These are phyloP conservation scores for Aspergillus phoenicis DNA, from an alignment of 2,329 filamentous ascomycete species.

Conservation along the genomic window DNA sequence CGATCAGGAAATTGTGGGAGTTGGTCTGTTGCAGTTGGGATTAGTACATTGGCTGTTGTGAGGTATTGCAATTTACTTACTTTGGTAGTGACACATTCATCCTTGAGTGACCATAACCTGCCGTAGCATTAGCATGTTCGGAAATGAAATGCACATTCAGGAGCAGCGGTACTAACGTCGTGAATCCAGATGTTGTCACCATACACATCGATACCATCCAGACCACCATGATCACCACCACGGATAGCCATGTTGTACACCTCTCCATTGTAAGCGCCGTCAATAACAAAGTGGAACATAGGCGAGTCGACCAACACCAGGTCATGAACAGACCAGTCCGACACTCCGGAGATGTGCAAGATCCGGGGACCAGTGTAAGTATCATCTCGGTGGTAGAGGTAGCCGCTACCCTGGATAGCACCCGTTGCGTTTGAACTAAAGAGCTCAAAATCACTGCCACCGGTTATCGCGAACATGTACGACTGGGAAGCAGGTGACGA, in stretches of 20 bases:
- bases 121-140: not conserved
- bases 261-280: constrained; percentile 56
- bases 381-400: constrained; percentile 49
- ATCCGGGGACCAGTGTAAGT: constrained; percentile 48
- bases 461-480: too few species aligned
- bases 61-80: constrained; percentile 14
- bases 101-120: constrained; percentile 60
- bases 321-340: constrained; percentile 54
- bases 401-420: constrained; percentile 57
- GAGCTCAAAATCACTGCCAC: constrained; percentile 52
- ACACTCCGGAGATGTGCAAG: constrained; percentile 50
- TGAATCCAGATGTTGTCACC: constrained; percentile 60
- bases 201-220: constrained; percentile 61
- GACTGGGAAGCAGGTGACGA: too few species aligned
- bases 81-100: constrained; percentile 63
- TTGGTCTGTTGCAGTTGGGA: constrained; percentile 40
- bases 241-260: constrained; percentile 60
- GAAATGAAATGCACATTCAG: not conserved
- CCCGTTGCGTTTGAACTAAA: constrained; percentile 55
- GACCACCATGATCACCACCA: constrained; percentile 54
- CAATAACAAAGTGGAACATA: constrained; percentile 54
- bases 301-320: constrained; percentile 53
- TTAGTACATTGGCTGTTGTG: too few species aligned
- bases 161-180: constrained; percentile 42
- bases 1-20: constrained; percentile 58